Percentiles rank a stretch among this genome's conserved stretches.
These are phyloP conservation scores for Cadophora gregata DNA, from an alignment of 2,329 filamentous ascomycete species.

Conservation along the genomic window DNA sequence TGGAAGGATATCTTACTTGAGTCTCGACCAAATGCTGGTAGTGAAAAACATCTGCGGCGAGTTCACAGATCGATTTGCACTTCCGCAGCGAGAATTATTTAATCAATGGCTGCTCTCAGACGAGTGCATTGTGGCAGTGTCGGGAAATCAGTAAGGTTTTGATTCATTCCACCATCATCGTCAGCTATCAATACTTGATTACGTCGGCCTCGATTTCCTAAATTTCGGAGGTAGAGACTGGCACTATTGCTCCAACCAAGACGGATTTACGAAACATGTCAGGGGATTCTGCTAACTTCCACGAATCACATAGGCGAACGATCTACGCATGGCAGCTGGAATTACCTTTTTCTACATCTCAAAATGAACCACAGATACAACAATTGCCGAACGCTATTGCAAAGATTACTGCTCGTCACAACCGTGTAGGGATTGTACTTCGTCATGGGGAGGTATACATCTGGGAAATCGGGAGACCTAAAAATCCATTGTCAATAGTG, in stretches of 20 bases:
- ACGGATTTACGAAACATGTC: neutral
- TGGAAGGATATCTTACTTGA: conserved; percentile 33
- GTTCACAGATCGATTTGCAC: neutral
- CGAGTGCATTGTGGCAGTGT: conserved; percentile 29
- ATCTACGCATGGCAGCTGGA: conserved; percentile 27
- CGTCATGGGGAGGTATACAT: conserved; percentile 27
- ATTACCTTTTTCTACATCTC: neutral
- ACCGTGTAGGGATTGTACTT: conserved; percentile 33
- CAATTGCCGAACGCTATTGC: conserved; percentile 23
- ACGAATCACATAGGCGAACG: conserved; percentile 16
- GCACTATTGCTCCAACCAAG: neutral
- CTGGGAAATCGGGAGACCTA: conserved; percentile 31
- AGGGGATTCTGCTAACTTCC: neutral
- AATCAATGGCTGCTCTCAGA: conserved; percentile 33
- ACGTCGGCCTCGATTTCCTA: neutral
- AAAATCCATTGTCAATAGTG: conserved; percentile 7
- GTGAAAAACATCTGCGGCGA: conserved; percentile 20
- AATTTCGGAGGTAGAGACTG: neutral
- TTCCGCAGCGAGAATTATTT: neutral
- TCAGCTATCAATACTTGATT: neutral
- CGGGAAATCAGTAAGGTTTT: conserved; percentile 17
- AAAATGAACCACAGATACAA: conserved; percentile 7
- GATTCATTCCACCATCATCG: neutral
- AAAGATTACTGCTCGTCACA: conserved; percentile 21
- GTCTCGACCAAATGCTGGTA: conserved; percentile 11